These are phyloP conservation scores for Mucor circinelloides DNA, from an alignment of 371 early-diverging fungal species.

Conservation along the genomic window DNA sequence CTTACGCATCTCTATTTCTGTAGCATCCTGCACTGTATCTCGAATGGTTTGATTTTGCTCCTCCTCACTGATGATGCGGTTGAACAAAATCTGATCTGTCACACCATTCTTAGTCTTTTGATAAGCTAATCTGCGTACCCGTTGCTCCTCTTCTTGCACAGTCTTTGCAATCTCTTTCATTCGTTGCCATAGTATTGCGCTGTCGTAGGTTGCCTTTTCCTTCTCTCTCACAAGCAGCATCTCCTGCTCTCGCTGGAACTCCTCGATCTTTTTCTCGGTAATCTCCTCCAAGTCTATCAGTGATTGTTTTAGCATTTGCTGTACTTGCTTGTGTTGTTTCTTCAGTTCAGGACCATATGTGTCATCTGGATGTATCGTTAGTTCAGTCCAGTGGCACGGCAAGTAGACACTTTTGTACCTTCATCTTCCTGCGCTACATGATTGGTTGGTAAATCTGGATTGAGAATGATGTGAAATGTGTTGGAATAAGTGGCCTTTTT, in stretches of 20 bases:
- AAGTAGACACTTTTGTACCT: not conserved
- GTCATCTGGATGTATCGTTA: not conserved
- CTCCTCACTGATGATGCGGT: not conserved
- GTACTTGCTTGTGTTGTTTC: slow-evolving; percentile 26
- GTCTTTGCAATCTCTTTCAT: slow-evolving; percentile 30
- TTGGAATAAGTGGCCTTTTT: slow-evolving; percentile 25
- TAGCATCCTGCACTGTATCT: not conserved
- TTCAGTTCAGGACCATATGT: slow-evolving; percentile 8
- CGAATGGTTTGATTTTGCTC: not conserved
- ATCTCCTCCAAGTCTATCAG: slow-evolving; percentile 18
- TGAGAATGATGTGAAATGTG: slow-evolving; percentile 31
- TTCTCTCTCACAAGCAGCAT: slow-evolving; percentile 14
- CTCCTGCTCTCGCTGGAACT: slow-evolving; percentile 28
- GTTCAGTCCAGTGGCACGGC: too few species aligned
- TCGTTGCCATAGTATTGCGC: slow-evolving; percentile 33
- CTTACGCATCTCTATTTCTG: not conserved
- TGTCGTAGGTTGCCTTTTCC: slow-evolving; percentile 30
- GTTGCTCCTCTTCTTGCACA: slow-evolving; percentile 9
- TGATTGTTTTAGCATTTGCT: slow-evolving; percentile 25
- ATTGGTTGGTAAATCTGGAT: slow-evolving; percentile 12
- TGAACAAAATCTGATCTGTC: not conserved
- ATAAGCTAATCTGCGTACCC: not conserved
- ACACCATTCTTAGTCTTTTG: not conserved
- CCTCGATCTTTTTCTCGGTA: slow-evolving; percentile 32
- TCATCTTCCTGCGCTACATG: slow-evolving; percentile 3